Evolutionary conservation across 208 protist genomes (phyloP), one percentile per base, ranked within the genome.

Genomic region (Wallacemonas collosoma): DNA sequence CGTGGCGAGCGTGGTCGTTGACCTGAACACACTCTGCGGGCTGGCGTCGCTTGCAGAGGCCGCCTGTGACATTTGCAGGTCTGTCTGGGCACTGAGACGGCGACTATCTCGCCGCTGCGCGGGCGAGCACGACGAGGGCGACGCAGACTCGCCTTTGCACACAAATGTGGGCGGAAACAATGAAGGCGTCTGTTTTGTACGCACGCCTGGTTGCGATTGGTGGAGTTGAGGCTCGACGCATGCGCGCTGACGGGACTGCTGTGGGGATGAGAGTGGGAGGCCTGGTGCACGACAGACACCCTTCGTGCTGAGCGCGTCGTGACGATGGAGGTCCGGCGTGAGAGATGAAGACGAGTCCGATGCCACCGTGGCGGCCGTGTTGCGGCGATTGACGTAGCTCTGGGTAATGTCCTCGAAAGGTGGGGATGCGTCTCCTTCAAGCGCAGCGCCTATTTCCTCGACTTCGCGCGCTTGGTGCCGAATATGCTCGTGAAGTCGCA

Each of bases 391-490:
- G 7, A n/a, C 41, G 60, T 65, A 57, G 50, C 36, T 40, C 7
- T 47, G 15, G 3, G 50, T 53, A 5, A 26, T 58, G 17, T 68
- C 50, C 48, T 36, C 43, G 45, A 53, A 44, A 45, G 15, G 64
- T 1, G 38, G 48, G 12, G 44, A 35, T 8, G 56, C 56, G 56
- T 43, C 66, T 43, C 40, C 54, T 7, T 76, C 75, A 8, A 69
- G 39, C 55, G 64, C 58, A 40, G 26, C 35, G 43, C 68, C 39
- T 17, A 72, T 56, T 26, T 39, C 15, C 43, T 76, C 66, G 11
- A 74, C 26, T 39, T 71, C 50, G 4, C 17, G 62, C 6, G 56
- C 57, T 26, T 77, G 65, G 14, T 75, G 44, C 54, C 77, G 41
- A 38, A 64, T 64, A 3, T 17, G 62, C 38, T 41, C 64, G 14